phyloP scores from a whole-genome alignment of 176 grass and related monocot species.

The Oryza meyeriana region DNA sequence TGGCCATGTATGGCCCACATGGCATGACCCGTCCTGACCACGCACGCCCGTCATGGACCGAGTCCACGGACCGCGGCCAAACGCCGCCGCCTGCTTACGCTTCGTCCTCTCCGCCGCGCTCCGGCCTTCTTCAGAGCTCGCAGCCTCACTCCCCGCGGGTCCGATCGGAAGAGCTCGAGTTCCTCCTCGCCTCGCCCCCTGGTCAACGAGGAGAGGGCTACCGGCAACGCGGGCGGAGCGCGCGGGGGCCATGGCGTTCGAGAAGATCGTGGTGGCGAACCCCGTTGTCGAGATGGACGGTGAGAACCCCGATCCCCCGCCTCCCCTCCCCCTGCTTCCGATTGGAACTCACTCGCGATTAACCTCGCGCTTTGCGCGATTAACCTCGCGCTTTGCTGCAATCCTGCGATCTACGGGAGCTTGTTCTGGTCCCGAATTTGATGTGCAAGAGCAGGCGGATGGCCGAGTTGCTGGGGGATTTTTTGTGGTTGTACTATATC shows the following conservation, averaged over 20 bases:
- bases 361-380: background rate
- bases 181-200: background rate
- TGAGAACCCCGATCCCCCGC: constrained; percentile 36
- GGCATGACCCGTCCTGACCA: background rate
- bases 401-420: background rate
- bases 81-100: background rate
- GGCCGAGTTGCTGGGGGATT: background rate
- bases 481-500: background rate
- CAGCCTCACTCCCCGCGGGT: background rate
- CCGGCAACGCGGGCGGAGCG: background rate
- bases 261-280: constrained; percentile 66
- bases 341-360: background rate
- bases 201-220: background rate
- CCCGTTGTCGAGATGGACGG: constrained; percentile 91
- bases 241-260: constrained; percentile 46
- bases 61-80: constrained; percentile 5
- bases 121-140: background rate
- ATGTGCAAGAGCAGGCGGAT: no score
- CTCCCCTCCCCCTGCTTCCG: background rate
- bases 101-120: constrained; percentile 8
- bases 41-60: background rate
- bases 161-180: constrained; percentile 1
- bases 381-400: background rate
- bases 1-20: no score
- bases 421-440: background rate